A percentile compares a stretch with the other conserved stretches of the same genome.
These are phyloP conservation scores for Porphyra umbilicalis DNA, from an alignment of 31 red algal species.

Conservation along the genomic window DNA sequence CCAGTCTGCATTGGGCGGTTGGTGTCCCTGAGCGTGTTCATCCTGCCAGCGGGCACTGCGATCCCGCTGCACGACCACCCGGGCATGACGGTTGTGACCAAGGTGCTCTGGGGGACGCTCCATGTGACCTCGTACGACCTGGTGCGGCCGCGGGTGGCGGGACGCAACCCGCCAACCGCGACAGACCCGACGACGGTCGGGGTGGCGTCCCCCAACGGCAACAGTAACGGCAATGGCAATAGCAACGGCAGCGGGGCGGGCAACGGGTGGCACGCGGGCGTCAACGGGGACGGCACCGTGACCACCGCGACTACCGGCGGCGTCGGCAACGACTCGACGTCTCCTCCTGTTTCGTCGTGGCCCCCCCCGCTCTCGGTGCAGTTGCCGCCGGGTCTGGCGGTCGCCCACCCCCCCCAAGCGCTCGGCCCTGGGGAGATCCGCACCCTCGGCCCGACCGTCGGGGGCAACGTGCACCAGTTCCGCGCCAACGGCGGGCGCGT, in stretches of 20 bases:
- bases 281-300: not conserved
- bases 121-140: constrained; percentile 38
- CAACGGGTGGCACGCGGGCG: not conserved
- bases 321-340: not conserved
- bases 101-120: constrained; percentile 58
- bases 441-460: constrained; percentile 1
- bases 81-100: constrained; percentile 67
- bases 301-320: not conserved
- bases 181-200: no score
- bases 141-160: not conserved
- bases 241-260: no score
- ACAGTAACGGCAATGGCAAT: no score
- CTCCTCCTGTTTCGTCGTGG: not conserved
- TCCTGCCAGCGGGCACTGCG: constrained; percentile 45
- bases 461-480: constrained; percentile 8
- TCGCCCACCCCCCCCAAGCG: constrained; percentile 2
- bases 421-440: not conserved
- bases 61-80: constrained; percentile 79
- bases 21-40: constrained; percentile 47
- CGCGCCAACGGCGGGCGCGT: not conserved
- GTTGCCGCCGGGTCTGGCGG: not conserved
- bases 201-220: no score
- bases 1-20: constrained; percentile 11
- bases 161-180: no score
- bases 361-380: not conserved